Evolutionary conservation across 2,329 filamentous ascomycete genomes (phyloP), one percentile per base, ranked within the genome.

Genomic region (Stagonosporopsis cucurbitacearum): DNA sequence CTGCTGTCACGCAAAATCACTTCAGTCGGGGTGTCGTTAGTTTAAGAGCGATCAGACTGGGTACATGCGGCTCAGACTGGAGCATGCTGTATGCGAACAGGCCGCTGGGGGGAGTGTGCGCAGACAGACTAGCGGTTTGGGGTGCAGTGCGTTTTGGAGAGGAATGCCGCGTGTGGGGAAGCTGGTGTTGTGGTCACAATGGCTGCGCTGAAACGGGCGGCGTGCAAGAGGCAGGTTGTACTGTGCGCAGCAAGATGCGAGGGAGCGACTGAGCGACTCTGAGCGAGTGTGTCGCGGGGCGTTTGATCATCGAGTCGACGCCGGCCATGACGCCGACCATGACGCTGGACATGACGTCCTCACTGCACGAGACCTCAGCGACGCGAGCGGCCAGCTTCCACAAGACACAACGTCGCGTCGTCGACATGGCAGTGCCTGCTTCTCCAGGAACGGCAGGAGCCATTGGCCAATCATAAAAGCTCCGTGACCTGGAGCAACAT

Each of bases 41-140:
- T 51, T 57, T 52, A 57, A 57, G 44, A 48, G 48, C 48, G 46
- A 48, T 37, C 37, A 20, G n/a, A 50, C 43, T 57, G 54, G 54
- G 45, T 52, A 57, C 30, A 35, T 48, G 43, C 54, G 54, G 54
- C 54, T 57, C 54, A 50, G 22, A 50, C 6, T 48, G 36, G 42
- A 30, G 43, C 11, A 2, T 11, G 11, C 17, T 17, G 11, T n/a
- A 20, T 3, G 43, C 7, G 48, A 15, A 43, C 13, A 23, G 54
- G 17, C 23, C 48, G 17, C 54, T 2, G 2, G 8, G 13, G 6
- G 54, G 49, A 12, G 15, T 41, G 48, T 57, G 54, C 48, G 20
- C 47, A 22, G 36, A 28, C 22, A 32, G 20, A 11, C 47, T 56
- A 50, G 48, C 47, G 23, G 22, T 57, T 32, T 47, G 43, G 35